phyloP scores from a whole-genome alignment of 2,329 filamentous ascomycete genomes.

The Diaporthe destruens region DNA sequence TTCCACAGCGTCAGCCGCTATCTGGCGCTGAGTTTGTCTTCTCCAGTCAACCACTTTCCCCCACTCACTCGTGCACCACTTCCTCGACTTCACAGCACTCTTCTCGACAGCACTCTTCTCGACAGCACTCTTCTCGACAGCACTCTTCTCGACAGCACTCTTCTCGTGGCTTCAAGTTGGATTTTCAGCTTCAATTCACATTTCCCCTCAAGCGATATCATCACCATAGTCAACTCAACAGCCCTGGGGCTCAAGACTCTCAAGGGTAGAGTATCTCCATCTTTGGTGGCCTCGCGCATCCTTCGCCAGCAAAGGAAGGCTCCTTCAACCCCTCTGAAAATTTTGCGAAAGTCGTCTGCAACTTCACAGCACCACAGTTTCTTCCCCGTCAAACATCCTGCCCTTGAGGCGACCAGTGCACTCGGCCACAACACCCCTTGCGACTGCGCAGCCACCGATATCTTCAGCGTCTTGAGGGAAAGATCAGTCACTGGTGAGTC shows the following conservation, averaged over 20 bases:
- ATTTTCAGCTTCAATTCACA: no score
- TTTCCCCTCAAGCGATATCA: neutral
- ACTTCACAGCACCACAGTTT: neutral
- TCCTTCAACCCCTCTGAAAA: no score
- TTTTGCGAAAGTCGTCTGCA: fast-evolving
- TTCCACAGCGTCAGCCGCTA: neutral
- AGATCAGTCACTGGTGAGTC: neutral
- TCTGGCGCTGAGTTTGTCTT: neutral
- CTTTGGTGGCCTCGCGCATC: no score
- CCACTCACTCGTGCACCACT: neutral
- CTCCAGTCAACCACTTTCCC: neutral
- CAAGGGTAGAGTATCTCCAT: neutral
- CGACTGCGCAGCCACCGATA: neutral
- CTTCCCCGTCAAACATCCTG: neutral
- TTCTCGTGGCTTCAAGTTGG: neutral
- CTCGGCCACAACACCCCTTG: no score
- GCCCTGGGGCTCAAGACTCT: neutral
- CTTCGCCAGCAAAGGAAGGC: neutral
- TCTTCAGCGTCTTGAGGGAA: neutral
- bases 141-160: no score
- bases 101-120: no score
- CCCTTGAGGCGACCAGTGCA: no score
- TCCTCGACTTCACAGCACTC: neutral
- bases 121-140: no score
- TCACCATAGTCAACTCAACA: neutral